Base-by-base conservation (phyloP, 495 filamentous ascomycete genomes). In the Penicillium parvum region DNA sequence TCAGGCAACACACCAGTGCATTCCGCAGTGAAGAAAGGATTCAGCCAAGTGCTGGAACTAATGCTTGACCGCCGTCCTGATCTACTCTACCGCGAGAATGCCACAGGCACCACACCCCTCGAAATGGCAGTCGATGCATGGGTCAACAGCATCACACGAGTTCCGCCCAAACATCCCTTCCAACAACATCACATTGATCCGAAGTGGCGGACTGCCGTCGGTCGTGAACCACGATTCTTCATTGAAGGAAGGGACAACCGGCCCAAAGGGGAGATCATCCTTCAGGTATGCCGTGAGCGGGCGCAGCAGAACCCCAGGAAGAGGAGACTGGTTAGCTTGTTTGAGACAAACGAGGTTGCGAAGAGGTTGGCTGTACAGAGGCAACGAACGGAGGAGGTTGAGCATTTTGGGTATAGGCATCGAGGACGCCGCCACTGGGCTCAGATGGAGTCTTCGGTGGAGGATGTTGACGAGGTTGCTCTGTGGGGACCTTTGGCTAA, bases 291-390 rank as follows among this genome's bases (percentile, higher is more conserved):
- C 21, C 51, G 42, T 7, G 57, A 52, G 20, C 11, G 42, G 5
- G 42, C 49, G 1, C 23, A 16, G 16, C 11, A 34, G 9, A 17
- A 15, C 5, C 36, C 40, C 8, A 16, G 22, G 18, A 85, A 81
- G 66, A 66, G 84, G 33, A 74, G 68, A 27, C 66, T 88, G 7
- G 83, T 88, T 19, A 83, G 71, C 41, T 60, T 88, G 46, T 71
- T 76, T 48, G 83, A 88, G 53, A 84, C 84, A 7, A 88, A 86
- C 46, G 81, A 86, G 50, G 82, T 88, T 6, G 78, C 83, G 2
- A 82, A 78, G 56, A 58, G 85, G 20, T 52, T 90, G 32, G 75
- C 74, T 18, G 49, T 68, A 23, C 42, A 28, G 36, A 32, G 18
- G 18, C 1, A 5, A 2, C 9, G 30, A 28, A 1, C 9, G 4